Conservation (phyloP, 352 stramenopile species). For the Phytopythium boreale region DNA sequence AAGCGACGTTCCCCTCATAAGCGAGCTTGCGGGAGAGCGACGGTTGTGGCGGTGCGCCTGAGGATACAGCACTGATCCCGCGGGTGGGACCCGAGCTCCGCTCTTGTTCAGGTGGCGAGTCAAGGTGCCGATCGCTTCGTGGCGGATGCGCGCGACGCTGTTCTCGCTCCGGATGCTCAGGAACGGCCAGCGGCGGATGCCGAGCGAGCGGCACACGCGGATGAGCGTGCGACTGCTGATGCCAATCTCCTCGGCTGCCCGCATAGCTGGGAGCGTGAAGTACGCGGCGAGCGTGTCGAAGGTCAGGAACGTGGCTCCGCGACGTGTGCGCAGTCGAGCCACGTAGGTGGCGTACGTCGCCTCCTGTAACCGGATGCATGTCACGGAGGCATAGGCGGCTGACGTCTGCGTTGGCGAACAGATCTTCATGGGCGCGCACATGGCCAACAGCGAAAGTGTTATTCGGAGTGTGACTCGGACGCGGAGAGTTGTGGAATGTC, state of each 20-base stretch:
- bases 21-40: neutral
- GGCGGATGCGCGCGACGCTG: slow-evolving; percentile 44
- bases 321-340: slow-evolving; percentile 24
- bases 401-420: neutral
- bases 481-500: neutral
- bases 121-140: slow-evolving; percentile 48
- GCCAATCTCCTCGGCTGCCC: slow-evolving; percentile 38
- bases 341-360: slow-evolving; percentile 22
- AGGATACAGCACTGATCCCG: slow-evolving; percentile 13
- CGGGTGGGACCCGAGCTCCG: slow-evolving; percentile 1
- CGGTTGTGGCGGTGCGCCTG: neutral
- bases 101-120: slow-evolving; percentile 39
- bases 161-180: slow-evolving; percentile 44
- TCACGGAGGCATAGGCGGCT: neutral
- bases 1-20: neutral
- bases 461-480: neutral
- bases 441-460: neutral
- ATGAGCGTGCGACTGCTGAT: slow-evolving; percentile 54
- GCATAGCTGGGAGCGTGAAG: slow-evolving; percentile 44
- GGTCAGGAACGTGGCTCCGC: slow-evolving; percentile 35
- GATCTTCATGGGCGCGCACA: neutral
- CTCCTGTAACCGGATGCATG: neutral
- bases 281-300: slow-evolving; percentile 38
- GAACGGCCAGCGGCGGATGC: slow-evolving; percentile 48
- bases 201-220: slow-evolving; percentile 43